Evolutionary conservation across 352 stramenopile species (phyloP).

Genomic region (Blastocystis sp.): DNA sequence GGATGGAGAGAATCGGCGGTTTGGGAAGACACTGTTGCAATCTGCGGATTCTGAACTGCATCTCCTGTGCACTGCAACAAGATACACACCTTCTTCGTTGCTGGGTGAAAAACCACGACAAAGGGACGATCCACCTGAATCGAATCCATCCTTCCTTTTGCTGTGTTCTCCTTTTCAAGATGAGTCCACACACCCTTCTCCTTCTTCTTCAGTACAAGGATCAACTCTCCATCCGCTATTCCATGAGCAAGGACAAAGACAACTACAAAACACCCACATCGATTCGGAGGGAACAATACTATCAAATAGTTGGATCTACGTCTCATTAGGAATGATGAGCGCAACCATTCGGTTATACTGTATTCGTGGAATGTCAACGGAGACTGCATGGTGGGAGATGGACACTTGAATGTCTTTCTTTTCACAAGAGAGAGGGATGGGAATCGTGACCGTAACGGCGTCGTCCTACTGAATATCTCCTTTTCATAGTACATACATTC

Average conservation of each 20-base stretch:
- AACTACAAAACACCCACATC: background rate
- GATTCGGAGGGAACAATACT: background rate
- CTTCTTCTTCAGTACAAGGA: constrained; percentile 25
- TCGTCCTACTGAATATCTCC: constrained; percentile 2
- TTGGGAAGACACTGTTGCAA: no score
- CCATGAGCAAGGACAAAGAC: background rate
- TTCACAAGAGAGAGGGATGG: constrained; percentile 2
- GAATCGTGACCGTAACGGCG: constrained; percentile 2
- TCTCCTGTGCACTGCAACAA: background rate
- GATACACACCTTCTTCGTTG: constrained; percentile 28
- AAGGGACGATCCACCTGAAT: background rate
- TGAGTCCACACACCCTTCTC: background rate
- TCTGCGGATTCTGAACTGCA: no score
- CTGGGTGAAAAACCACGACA: background rate
- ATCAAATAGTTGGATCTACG: constrained; percentile 29
- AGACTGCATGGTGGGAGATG: background rate
- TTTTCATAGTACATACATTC: background rate
- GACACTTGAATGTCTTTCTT: background rate
- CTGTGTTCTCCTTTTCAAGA: background rate
- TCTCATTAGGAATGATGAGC: background rate
- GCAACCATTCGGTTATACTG: background rate
- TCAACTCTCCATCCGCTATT: constrained; percentile 48
- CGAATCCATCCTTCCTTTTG: no score
- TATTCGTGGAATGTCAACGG: background rate
- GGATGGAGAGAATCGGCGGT: background rate